These are phyloP conservation scores for Malania oleifera DNA, from an alignment of 164 flowering plant species.

Conservation along the genomic window DNA sequence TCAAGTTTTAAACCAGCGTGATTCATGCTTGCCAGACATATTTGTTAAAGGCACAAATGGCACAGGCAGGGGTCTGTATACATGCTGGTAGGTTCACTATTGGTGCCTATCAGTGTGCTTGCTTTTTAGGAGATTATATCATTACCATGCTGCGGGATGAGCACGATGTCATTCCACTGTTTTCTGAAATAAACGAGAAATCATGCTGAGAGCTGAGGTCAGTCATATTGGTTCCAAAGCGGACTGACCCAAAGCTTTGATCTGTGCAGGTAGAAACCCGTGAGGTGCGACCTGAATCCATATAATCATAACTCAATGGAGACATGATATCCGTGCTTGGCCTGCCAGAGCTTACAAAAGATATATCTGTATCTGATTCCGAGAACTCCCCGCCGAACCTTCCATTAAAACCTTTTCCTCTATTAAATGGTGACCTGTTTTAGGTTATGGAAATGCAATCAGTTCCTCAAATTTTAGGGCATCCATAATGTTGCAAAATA, in stretches of 20 bases:
- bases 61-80: no score
- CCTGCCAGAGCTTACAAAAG: slow-evolving; percentile 56
- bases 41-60: no score
- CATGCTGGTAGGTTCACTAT: neutral
- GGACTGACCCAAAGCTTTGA: slow-evolving; percentile 34
- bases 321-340: slow-evolving; percentile 6
- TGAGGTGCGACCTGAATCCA: slow-evolving; percentile 17
- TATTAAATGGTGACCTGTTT: slow-evolving; percentile 39
- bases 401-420: slow-evolving; percentile 14
- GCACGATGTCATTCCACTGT: slow-evolving; percentile 25
- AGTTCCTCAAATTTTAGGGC: neutral
- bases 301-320: neutral
- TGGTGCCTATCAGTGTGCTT: neutral
- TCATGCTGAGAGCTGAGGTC: slow-evolving; percentile 17
- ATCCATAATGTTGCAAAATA: neutral
- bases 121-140: neutral
- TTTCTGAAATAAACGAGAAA: slow-evolving; percentile 21
- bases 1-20: no score
- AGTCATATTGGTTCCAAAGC: slow-evolving; percentile 18
- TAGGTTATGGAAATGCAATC: neutral
- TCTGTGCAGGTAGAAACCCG: slow-evolving; percentile 33
- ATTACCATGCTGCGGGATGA: slow-evolving; percentile 30
- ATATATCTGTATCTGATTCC: slow-evolving; percentile 48
- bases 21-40: no score
- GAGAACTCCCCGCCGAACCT: slow-evolving; percentile 25